Evolutionary conservation across 805 yeast species (phyloP), one percentile per base, ranked within the genome.

Genomic region (Saturnispora dispora): DNA sequence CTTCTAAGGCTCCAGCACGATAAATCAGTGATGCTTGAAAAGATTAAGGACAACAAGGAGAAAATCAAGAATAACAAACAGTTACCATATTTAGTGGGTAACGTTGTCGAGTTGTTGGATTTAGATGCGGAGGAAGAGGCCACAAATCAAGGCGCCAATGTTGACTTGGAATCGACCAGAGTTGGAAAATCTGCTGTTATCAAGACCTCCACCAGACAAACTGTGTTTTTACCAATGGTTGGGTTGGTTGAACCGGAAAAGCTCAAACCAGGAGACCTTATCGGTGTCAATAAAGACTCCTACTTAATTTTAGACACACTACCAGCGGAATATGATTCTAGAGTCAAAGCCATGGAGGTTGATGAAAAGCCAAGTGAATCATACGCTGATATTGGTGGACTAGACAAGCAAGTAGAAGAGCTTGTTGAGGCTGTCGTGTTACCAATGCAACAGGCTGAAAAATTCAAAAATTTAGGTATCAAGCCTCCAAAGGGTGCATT

Each of bases 301-400:
- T 93, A 90, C 65, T 76, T 93, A 58, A 85, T 93, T 50, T 76
- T 93, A 60, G 99, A 93, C 70, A 89, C 95, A 7, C 75, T 93
- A 58, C 99, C 99, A 10, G 89, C 96, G 2, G 99, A 93, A 70
- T 93, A 93, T 65, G 99, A 93, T 68, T 85, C 95, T 51, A 79
- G 99, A 61, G 99, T 93, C 48, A 93, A 93, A 71, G 98, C 98
- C 11, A 70, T 93, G 99, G 99, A 93, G 69, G 99, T 93, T 48
- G 99, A 93, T 66, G 99, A 93, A 71, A 90, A 91, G 65, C 99
- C 99, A 53, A 85, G 96, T 1, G 99, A 93, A 68, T 88, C 96
- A 10, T 93, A 93, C 65, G 83, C 95, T 1, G 99, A 93, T 67
- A 95, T 93, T 60, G 99, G 99, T 64, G 99, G 99, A 10, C 76